These are phyloP conservation scores for Russula ochroleuca DNA, from an alignment of 768 basidiomycete genomes.

Conservation along the genomic window DNA sequence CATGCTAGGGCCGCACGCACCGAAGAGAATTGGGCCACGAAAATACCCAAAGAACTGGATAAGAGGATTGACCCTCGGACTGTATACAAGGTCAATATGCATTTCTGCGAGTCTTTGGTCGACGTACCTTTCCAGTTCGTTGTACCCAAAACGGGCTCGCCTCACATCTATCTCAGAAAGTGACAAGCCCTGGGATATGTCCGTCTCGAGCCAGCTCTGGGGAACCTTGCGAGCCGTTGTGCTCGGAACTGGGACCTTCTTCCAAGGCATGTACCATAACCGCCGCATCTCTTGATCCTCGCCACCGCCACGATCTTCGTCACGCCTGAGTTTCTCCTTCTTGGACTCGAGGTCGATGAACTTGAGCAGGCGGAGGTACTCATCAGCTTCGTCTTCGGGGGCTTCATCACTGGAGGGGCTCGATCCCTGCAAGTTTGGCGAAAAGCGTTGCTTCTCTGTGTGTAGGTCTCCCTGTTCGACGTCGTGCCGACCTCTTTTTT, in stretches of 20 bases:
- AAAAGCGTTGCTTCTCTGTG: conserved; percentile 18
- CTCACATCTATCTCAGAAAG: conserved; percentile 36
- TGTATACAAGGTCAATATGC: conserved; percentile 19
- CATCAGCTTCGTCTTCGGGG: conserved; percentile 21
- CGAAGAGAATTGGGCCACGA: conserved; percentile 41
- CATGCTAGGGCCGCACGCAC: conserved; percentile 1
- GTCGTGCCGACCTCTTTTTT: conserved; percentile 7
- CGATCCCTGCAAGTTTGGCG: conserved; percentile 1
- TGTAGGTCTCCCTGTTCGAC: conserved; percentile 19
- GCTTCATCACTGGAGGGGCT: neutral
- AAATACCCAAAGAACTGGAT: conserved; percentile 45
- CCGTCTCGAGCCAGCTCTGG: conserved; percentile 40
- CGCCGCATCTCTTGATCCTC: conserved; percentile 32
- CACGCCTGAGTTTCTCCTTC: conserved; percentile 18
- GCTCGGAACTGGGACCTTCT: conserved; percentile 34
- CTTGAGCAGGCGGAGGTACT: conserved; percentile 27
- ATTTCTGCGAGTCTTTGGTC: neutral
- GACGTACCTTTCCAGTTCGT: conserved; percentile 41
- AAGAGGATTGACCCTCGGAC: conserved; percentile 40
- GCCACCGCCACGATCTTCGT: neutral
- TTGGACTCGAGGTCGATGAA: conserved; percentile 26
- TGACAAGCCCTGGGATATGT: conserved; percentile 37
- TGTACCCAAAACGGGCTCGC: conserved; percentile 38
- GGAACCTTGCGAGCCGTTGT: conserved; percentile 36
- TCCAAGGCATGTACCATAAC: conserved; percentile 47